A percentile compares a stretch with the other conserved stretches of the same genome.
Evolutionary conservation across 139 green algal genomes (phyloP).

Genomic region (Chlorella sp.): DNA sequence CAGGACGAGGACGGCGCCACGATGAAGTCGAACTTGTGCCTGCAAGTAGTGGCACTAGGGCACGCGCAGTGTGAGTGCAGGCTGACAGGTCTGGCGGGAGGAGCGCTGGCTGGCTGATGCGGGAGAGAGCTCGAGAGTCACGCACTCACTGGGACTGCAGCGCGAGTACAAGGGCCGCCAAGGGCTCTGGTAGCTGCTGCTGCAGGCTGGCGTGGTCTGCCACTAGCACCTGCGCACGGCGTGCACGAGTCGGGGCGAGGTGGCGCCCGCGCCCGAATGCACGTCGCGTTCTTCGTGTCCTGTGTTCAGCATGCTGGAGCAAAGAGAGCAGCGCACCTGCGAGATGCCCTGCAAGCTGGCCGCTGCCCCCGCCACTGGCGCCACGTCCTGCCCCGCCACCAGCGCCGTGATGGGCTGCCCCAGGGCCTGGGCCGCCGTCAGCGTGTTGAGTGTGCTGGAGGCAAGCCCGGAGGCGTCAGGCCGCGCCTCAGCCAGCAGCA

Average conservation of each 20-base stretch:
- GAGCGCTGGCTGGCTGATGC: neutral
- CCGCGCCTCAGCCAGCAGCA: neutral
- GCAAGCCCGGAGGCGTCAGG: conserved; percentile 2
- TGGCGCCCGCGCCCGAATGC: neutral
- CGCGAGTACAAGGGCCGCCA: conserved; percentile 12
- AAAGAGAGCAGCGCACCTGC: neutral
- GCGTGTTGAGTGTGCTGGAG: neutral
- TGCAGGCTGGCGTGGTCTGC: conserved; percentile 50
- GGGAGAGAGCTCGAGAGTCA: neutral
- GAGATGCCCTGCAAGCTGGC: neutral
- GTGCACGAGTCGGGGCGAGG: neutral
- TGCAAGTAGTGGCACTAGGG: conserved; percentile 31
- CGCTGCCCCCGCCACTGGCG: neutral
- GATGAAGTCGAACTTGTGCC: conserved; percentile 59
- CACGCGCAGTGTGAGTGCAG: neutral
- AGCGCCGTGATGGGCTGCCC: conserved; percentile 3
- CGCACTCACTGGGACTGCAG: conserved; percentile 8
- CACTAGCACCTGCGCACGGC: conserved; percentile 42
- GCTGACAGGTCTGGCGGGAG: neutral
- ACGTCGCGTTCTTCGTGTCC: neutral
- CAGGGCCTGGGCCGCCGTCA: neutral
- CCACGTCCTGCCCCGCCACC: neutral
- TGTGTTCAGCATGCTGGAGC: neutral
- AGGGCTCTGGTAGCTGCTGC: conserved; percentile 58
- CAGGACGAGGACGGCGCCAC: conserved; percentile 61